A percentile compares a stretch with the other conserved stretches of the same genome.
phyloP scores from a whole-genome alignment of 2,329 filamentous ascomycete genomes.

The Colletotrichum lindemuthianum region DNA sequence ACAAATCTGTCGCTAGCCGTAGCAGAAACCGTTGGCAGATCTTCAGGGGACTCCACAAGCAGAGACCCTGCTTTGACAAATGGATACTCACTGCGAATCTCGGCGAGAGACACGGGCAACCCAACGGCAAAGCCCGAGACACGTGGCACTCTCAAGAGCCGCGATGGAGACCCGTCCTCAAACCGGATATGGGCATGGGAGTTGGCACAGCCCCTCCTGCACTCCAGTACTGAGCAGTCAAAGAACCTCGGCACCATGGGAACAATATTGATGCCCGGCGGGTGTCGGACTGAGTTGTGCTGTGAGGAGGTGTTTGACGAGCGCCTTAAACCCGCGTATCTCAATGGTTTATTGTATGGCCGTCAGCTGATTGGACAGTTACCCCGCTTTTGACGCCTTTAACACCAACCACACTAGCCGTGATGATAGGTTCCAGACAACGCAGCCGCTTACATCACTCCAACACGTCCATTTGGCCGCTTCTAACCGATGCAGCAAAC shows the following conservation, averaged over 20 bases:
- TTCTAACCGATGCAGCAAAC: too few relatives aligned
- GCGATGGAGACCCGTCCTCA: constrained; percentile 37
- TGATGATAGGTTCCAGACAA: too few relatives aligned
- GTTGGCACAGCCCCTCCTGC: constrained; percentile 38
- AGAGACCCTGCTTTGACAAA: constrained; percentile 42
- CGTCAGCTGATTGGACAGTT: too few relatives aligned
- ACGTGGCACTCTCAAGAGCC: constrained; percentile 41
- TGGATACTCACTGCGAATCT: constrained; percentile 44
- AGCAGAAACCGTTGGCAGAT: constrained; percentile 37
- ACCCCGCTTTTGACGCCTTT: too few relatives aligned
- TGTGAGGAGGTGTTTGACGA: neutral
- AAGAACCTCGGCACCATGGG: neutral
- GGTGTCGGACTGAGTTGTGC: neutral
- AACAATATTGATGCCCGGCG: neutral
- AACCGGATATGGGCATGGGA: constrained; percentile 42
- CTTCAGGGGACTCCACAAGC: constrained; percentile 19
- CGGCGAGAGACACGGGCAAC: constrained; percentile 37
- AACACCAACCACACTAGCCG: too few relatives aligned
- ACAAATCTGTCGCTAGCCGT: constrained; percentile 44
- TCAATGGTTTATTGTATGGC: too few relatives aligned
- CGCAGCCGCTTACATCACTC: too few relatives aligned
- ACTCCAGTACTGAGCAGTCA: neutral
- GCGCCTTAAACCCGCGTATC: neutral
- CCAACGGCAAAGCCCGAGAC: constrained; percentile 37
- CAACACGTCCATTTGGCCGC: too few relatives aligned